Evolutionary conservation across 768 basidiomycete genomes (phyloP), one percentile per base, ranked within the genome.

Genomic region (Mycena pura): DNA sequence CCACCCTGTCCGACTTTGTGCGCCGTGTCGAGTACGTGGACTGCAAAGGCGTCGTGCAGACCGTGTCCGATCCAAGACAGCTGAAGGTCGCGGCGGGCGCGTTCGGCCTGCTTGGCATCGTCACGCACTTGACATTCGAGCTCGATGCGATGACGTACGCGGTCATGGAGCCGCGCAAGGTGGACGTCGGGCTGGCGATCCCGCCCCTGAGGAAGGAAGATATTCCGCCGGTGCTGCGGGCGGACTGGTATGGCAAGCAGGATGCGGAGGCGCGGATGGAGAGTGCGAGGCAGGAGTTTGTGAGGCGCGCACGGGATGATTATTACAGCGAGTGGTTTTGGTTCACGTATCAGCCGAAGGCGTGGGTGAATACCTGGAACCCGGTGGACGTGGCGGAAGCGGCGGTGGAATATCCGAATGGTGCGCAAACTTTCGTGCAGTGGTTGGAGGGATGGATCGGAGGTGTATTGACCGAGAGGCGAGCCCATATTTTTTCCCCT

Each of bases 261-360:
- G 68, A 69, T 51, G 63, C 62, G 9, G 45, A 63, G 22, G 52
- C 49, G 39, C 34, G 62, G 27, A 53, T 66, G 13, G 63, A 69
- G 40, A 44, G 57, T 5, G 71, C 72, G 39, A 41, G 65, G 13
- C 22, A 52, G 38, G 64, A 72, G 17, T 72, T 70, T 53, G 57
- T 64, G 27, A 46, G 39, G 32, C 49, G 68, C 29, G 68, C 69
- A 29, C 53, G 72, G 62, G 50, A 66, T 22, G 69, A 73, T 43
- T 72, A 69, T 49, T 71, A 71, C 56, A 49, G 68, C 31, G 72
- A 73, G 57, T 73, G 67, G 67, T 73, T 73, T 44, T 72, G 72
- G 72, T 73, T 73, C 64, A 68, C 72, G 36, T 72, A 68, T 44
- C 67, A 70, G 62, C 43, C 57, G 22, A 48, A 67, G 32, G 63